A percentile compares a stretch with the other conserved stretches of the same genome.
Evolutionary conservation across 108 stramenopile species (phyloP).

Genomic region (Asterionellopsis glacialis): DNA sequence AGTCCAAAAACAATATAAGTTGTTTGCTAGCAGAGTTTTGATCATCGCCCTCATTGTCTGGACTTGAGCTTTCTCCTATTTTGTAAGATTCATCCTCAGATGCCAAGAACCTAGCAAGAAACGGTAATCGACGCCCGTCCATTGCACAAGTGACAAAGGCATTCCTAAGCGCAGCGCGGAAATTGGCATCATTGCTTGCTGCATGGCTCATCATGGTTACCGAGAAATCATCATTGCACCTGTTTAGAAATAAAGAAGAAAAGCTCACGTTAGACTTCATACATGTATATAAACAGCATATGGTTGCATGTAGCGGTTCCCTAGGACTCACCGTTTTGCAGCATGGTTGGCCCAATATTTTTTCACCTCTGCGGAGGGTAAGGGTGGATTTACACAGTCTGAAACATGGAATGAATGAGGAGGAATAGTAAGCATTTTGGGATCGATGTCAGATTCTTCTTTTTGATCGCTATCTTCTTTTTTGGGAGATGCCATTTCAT

Average conservation of each 20-base stretch:
- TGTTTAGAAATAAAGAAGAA: background rate
- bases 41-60: conserved; percentile 17
- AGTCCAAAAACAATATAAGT: conserved; percentile 70
- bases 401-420: conserved; percentile 8
- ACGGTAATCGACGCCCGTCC: conserved; percentile 65
- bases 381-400: conserved; percentile 7
- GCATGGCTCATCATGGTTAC: conserved; percentile 37
- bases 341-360: conserved; percentile 21
- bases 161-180: conserved; percentile 46
- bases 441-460: background rate
- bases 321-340: conserved; percentile 16
- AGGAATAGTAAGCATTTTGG: background rate
- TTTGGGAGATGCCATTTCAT: conserved; percentile 3
- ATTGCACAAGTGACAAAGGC: conserved; percentile 62
- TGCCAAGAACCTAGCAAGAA: conserved; percentile 52
- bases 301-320: background rate
- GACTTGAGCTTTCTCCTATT: background rate
- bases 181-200: conserved; percentile 34
- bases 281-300: background rate
- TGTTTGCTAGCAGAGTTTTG: conserved; percentile 39
- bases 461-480: background rate
- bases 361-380: conserved; percentile 16
- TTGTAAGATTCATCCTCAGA: conserved; percentile 6
- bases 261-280: background rate
- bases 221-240: conserved; percentile 16